phyloP scores from a whole-genome alignment of 306 rosid species.

The Begonia peltatifolia region DNA sequence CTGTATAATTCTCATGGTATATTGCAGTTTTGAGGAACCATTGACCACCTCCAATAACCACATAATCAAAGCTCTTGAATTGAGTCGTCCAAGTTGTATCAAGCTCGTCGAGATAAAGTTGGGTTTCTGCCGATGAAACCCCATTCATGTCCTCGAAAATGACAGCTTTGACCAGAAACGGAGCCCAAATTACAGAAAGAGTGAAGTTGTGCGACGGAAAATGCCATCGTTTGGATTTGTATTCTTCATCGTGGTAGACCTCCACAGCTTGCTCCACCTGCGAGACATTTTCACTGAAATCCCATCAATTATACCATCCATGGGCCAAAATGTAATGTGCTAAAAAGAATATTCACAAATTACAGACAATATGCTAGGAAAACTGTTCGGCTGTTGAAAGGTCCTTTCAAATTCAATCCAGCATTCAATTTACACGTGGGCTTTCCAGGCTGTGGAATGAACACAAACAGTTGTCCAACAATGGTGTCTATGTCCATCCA shows the following conservation, averaged over 20 bases:
- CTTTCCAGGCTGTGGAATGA: neutral
- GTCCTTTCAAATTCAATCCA: neutral
- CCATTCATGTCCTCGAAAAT: conserved; percentile 61
- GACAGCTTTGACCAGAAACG: conserved; percentile 63
- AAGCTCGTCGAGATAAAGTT: conserved; percentile 46
- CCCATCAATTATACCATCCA: conserved; percentile 8
- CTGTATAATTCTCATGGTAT: conserved; percentile 39
- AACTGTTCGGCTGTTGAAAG: too few species aligned
- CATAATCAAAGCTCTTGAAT: conserved; percentile 30
- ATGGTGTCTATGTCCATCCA: too few species aligned
- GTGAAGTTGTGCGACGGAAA: conserved; percentile 73
- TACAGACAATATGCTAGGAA: neutral
- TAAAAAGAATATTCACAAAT: neutral
- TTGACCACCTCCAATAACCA: conserved; percentile 50
- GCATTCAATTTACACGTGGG: neutral
- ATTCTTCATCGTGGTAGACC: conserved; percentile 71
- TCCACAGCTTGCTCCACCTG: conserved; percentile 64
- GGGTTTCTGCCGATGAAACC: conserved; percentile 45
- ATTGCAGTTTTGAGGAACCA: conserved; percentile 74
- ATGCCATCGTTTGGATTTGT: conserved; percentile 59
- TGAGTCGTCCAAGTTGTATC: conserved; percentile 45
- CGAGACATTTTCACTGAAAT: conserved; percentile 13
- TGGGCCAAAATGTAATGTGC: conserved; percentile 9
- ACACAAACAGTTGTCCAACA: neutral
- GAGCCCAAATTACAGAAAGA: conserved; percentile 61